Evolutionary conservation across 768 basidiomycete species (phyloP), one percentile per base, ranked within the genome.

Genomic region (Termitomyces heimii): DNA sequence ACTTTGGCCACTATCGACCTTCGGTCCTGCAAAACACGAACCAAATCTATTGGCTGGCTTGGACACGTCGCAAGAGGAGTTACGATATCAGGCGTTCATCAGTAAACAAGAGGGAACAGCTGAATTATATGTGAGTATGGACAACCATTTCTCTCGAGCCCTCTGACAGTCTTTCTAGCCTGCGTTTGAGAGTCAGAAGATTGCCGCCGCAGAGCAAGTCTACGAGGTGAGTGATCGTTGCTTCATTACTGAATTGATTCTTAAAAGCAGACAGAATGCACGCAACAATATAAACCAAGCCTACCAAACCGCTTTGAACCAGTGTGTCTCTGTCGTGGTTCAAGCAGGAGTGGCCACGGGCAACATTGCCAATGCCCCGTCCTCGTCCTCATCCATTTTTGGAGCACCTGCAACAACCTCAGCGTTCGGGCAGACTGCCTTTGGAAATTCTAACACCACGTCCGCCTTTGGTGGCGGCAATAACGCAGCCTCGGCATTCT

Each of bases 11-110:
- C 73, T 95, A 0, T 85, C 90, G 0, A 86, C 83, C 0, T 95
- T 89, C 67, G 92, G 79, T 0, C 83, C 90, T 22, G 82, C 83
- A 4, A 96, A 94, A 66, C 65, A 79, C 58, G 91, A 93, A 61
- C 84, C 84, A 0, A 81, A 75, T 22, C 62, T 95, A 5, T 68
- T 97, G 18, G 55, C 71, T 9, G 85, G 82, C 2, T 69, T 88
- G 32, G 93, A 97, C 61, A 76, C 86, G 59, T 88, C 85, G 0
- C 81, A 81, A 0, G 94, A 95, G 64, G 94, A 97, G 69, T 71
- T 95, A 45, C 78, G 89, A 44, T 73, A 86, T 37, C 84, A 79
- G 60, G 88, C 88, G 6, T 74, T 76, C 2, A 69, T 74, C 8
- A 86, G 89, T 0, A 60, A 80, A 22, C 75, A 78, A 58, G 73